phyloP scores from a whole-genome alignment of 495 filamentous ascomycete species.

The Neurospora sp. region DNA sequence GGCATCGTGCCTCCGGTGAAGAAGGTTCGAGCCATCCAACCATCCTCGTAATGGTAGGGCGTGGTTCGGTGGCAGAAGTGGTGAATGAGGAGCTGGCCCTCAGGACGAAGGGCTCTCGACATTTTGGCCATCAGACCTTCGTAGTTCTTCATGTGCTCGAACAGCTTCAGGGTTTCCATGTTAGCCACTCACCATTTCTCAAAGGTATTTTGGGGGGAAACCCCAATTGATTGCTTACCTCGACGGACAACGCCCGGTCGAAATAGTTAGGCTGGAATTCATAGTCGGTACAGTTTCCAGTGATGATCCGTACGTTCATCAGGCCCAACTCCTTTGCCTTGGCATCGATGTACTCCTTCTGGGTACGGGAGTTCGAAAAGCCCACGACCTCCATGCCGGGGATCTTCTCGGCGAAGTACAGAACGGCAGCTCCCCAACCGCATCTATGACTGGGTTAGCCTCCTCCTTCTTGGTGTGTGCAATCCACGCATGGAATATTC shows the following conservation, averaged over 20 bases:
- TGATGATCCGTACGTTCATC: constrained; percentile 48
- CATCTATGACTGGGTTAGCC: constrained; percentile 28
- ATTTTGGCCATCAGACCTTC: constrained; percentile 52
- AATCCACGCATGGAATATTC: background rate
- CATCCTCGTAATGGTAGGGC: constrained; percentile 56
- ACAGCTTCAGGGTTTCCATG: constrained; percentile 27
- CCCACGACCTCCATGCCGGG: constrained; percentile 49
- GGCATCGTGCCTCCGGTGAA: constrained; percentile 64
- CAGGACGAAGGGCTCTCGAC: constrained; percentile 41
- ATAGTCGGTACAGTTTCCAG: constrained; percentile 49
- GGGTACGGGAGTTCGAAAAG: constrained; percentile 54
- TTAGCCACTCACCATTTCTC: background rate
- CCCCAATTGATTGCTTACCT: constrained; percentile 23
- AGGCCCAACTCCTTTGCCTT: constrained; percentile 43
- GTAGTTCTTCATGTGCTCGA: constrained; percentile 71
- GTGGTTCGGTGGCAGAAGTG: constrained; percentile 50
- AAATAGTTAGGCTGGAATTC: constrained; percentile 45
- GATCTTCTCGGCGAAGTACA: constrained; percentile 51
- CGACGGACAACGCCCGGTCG: constrained; percentile 53
- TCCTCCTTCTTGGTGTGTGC: background rate
- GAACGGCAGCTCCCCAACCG: constrained; percentile 53
- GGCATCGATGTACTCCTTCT: constrained; percentile 53
- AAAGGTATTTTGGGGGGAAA: background rate
- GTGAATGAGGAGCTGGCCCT: constrained; percentile 56
- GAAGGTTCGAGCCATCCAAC: constrained; percentile 64